Percentiles rank a stretch among this genome's conserved stretches.
Evolutionary conservation across 2,329 filamentous ascomycete species (phyloP).

Genomic region (Cladosporium sp.): DNA sequence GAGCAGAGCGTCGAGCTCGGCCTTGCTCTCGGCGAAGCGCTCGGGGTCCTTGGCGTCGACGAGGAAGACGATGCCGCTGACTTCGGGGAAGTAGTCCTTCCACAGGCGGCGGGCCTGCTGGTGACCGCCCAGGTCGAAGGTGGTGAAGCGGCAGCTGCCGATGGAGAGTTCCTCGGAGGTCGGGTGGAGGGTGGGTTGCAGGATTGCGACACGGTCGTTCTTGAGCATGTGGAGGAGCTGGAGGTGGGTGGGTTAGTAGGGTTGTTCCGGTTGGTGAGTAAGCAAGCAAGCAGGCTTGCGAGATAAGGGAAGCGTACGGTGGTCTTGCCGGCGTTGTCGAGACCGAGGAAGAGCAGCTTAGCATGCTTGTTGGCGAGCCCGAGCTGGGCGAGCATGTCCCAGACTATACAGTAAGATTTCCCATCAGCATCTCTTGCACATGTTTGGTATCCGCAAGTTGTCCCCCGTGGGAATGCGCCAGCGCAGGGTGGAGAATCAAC

Average conservation of each 20-base stretch:
- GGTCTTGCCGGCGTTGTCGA: constrained; percentile 93
- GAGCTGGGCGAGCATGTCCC: constrained; percentile 80
- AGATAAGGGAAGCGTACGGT: constrained; percentile 45
- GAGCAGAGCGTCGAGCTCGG: constrained; percentile 86
- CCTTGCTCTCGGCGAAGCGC: constrained; percentile 89
- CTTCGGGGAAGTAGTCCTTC: constrained; percentile 97
- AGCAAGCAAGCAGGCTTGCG: too few relatives aligned
- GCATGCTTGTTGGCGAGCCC: constrained; percentile 93
- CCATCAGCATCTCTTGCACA: background rate
- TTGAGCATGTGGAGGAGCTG: constrained; percentile 86
- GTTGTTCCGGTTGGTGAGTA: background rate
- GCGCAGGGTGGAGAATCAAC: constrained; percentile 25
- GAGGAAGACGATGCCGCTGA: constrained; percentile 94
- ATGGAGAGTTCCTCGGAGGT: constrained; percentile 91
- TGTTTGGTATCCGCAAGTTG: background rate
- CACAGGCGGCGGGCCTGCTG: constrained; percentile 91
- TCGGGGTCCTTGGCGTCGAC: constrained; percentile 97
- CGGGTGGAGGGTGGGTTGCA: constrained; percentile 86
- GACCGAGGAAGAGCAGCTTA: constrained; percentile 87
- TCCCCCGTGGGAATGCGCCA: constrained; percentile 1
- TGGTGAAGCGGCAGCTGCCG: constrained; percentile 76
- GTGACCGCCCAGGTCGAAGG: constrained; percentile 89
- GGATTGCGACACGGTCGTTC: constrained; percentile 89
- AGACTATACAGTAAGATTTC: constrained; percentile 52
- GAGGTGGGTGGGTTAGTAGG: constrained; percentile 10